A percentile compares a stretch with the other conserved stretches of the same genome.
phyloP scores from a whole-genome alignment of 2,329 filamentous ascomycete species.

The Exophiala viscosa region DNA sequence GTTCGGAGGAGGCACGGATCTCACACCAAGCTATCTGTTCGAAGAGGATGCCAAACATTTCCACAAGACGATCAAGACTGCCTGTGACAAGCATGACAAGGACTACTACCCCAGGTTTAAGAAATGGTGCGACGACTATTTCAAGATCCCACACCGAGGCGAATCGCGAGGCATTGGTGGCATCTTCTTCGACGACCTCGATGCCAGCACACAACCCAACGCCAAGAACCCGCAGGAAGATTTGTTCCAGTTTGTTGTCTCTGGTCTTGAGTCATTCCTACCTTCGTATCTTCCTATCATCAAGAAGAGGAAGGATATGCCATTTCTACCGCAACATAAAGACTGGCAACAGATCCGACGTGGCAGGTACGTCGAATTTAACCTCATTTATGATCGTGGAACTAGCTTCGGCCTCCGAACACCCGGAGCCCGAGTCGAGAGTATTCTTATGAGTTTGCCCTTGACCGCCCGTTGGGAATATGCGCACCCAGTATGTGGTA shows the following conservation, averaged over 20 bases:
- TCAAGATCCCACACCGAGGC: slow-evolving; percentile 84
- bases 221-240: slow-evolving; percentile 82
- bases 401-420: slow-evolving; percentile 93
- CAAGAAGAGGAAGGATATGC: slow-evolving; percentile 84
- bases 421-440: slow-evolving; percentile 86
- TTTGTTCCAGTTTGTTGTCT: slow-evolving; percentile 82
- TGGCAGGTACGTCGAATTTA: slow-evolving; percentile 98
- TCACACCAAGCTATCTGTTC: slow-evolving; percentile 91
- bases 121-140: slow-evolving; percentile 98
- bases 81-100: slow-evolving; percentile 90
- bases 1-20: slow-evolving; percentile 93
- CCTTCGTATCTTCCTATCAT: slow-evolving; percentile 90
- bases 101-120: slow-evolving; percentile 93
- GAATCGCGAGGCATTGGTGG: slow-evolving; percentile 87
- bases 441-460: slow-evolving; percentile 94
- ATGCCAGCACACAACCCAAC: slow-evolving; percentile 48
- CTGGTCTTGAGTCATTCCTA: slow-evolving; percentile 80
- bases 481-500: slow-evolving; percentile 65
- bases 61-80: slow-evolving; percentile 86
- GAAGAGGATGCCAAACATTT: slow-evolving; percentile 97
- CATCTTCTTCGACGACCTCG: slow-evolving; percentile 98
- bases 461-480: slow-evolving; percentile 92
- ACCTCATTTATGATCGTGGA: slow-evolving; percentile 92
- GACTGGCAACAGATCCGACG: slow-evolving; percentile 93
- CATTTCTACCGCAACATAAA: slow-evolving; percentile 80